phyloP scores from a whole-genome alignment of 139 green algal genomes.

The Micractinium sp. region DNA sequence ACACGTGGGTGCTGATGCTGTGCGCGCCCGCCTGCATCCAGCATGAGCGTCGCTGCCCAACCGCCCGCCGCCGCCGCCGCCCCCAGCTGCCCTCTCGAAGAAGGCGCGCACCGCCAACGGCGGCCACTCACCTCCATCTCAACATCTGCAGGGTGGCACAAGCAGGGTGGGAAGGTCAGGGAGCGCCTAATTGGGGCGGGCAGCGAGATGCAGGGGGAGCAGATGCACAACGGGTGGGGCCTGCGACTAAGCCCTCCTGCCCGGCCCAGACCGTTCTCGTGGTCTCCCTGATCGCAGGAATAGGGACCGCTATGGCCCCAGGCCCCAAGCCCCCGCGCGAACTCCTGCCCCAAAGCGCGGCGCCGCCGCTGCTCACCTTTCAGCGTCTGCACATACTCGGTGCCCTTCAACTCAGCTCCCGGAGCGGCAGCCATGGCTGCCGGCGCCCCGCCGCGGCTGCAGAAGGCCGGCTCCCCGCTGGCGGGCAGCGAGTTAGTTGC shows the following conservation, averaged over 20 bases:
- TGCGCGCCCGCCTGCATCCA: no score
- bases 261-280: background rate
- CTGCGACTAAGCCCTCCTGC: background rate
- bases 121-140: conserved; percentile 25
- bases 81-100: background rate
- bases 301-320: no score
- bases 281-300: background rate
- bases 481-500: background rate
- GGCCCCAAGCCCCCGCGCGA: no score
- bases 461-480: background rate
- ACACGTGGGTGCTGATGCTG: no score
- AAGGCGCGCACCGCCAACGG: no score
- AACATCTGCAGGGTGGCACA: background rate
- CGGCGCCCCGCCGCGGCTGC: background rate
- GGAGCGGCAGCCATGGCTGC: conserved; percentile 2
- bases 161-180: background rate
- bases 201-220: background rate
- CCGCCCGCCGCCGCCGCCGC: conserved; percentile 14
- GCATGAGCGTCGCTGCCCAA: background rate
- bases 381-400: conserved; percentile 25
- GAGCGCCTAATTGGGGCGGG: background rate
- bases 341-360: no score
- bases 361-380: conserved; percentile 3
- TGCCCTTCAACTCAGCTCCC: background rate
- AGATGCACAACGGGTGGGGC: background rate